Evolutionary conservation across 192 early-diverging fungal species (phyloP).

Genomic region (Lobosporangium transversale): DNA sequence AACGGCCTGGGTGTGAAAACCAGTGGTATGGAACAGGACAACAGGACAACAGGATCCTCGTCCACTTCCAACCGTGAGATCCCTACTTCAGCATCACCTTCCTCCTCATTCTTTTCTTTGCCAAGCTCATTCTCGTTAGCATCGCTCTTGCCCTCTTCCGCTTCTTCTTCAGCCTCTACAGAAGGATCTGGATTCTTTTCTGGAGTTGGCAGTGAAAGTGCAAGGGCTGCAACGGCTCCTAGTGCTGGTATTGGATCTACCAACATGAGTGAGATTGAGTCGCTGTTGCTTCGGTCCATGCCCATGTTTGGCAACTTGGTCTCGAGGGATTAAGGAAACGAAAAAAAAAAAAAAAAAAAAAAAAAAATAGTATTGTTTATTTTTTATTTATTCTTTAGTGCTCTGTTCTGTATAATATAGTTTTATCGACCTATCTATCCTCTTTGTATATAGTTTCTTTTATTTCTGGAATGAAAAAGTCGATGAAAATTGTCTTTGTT

Average conservation of each 20-base stretch:
- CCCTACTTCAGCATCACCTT: constrained; percentile 20
- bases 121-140: constrained; percentile 25
- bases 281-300: constrained; percentile 41
- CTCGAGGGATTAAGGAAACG: constrained; percentile 37
- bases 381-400: not conserved
- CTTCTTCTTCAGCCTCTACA: not conserved
- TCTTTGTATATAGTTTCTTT: no score
- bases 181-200: constrained; percentile 31
- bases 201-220: not conserved
- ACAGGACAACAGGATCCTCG: not conserved
- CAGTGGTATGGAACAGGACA: constrained; percentile 14
- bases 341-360: not conserved
- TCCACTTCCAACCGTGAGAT: not conserved
- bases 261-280: constrained; percentile 41
- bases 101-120: constrained; percentile 23
- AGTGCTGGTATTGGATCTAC: constrained; percentile 3
- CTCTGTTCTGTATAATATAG: not conserved
- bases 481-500: no score
- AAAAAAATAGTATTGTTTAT: not conserved
- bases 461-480: no score
- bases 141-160: constrained; percentile 16
- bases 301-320: constrained; percentile 53
- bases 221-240: not conserved
- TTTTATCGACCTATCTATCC: no score
- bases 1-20: constrained; percentile 15